Base-by-base conservation (phyloP, 768 basidiomycete genomes). In the Lactarius psammicola region DNA sequence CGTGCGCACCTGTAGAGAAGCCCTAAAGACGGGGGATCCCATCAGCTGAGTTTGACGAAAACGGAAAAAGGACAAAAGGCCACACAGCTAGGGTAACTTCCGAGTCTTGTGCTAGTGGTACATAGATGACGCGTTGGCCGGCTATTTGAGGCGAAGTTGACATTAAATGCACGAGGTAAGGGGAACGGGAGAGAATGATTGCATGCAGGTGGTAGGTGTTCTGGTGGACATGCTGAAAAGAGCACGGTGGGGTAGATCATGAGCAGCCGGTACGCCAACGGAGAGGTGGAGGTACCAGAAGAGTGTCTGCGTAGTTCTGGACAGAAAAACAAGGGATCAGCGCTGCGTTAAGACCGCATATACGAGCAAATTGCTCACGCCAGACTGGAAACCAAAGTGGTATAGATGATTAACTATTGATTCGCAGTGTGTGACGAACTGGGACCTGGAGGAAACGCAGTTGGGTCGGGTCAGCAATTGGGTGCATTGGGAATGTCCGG, bases 161-260 rank as follows among this genome's bases (percentile, higher is more conserved):
- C 88, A 96, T 92, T 70, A 93, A 81, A 75, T 94, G 92, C 46
- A 89, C 90, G 72, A 95, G 84, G 77, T 86, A 91, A 42, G 94
- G 93, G 36, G 93, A 94, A 60, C 89, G 88, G 66, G 92, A 91
- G 68, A 95, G 81, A 69, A 95, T 88, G 76, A 95, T 89, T 68
- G 88, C 85, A 78, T 94, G 90, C 40, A 93, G 84, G 62, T 86
- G 85, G 76, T 92, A 93, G 66, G 81, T 79, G 76, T 84, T 84
- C 80, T 88, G 85, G 73, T 87, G 84, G 63, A 89, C 85, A 78
- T 89, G 89, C 88, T 92, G 72, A 38, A 65, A 63, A 62, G 71
- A 63, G 57, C 62, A 17, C 40, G 33, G 18, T 23, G 64, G 60
- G 38, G 60, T 18, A 55, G 57, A 59, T 59, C 66, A 57, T 58